These are phyloP conservation scores for Globisporangium okanoganense DNA, from an alignment of 352 stramenopile species.

Conservation along the genomic window DNA sequence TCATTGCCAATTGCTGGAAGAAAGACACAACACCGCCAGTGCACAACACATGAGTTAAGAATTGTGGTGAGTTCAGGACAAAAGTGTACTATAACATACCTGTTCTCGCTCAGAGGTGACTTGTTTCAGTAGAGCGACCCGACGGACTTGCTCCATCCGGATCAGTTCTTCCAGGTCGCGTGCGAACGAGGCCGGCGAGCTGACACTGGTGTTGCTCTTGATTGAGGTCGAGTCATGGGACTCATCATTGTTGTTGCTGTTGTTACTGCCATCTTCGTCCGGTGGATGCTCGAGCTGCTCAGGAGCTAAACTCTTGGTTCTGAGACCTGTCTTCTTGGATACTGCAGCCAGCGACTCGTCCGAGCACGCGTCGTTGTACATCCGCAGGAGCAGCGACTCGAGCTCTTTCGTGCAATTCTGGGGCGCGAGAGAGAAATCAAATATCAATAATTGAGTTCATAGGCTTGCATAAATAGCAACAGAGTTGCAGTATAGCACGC, in stretches of 20 bases:
- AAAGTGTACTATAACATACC: constrained; percentile 12
- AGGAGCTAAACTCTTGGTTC: constrained; percentile 6
- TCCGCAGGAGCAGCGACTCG: constrained; percentile 52
- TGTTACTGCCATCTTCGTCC: constrained; percentile 10
- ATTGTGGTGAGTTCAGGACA: too few species aligned
- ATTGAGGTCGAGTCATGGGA: neutral
- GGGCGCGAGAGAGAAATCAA: too few species aligned
- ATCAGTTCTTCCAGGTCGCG: constrained; percentile 50
- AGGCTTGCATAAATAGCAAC: neutral
- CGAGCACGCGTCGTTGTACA: constrained; percentile 58
- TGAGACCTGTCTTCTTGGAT: constrained; percentile 14
- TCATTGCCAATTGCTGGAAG: constrained; percentile 39
- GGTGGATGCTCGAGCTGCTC: neutral
- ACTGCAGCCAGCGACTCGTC: constrained; percentile 11
- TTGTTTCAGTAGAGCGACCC: constrained; percentile 51
- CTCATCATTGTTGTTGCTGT: constrained; percentile 4
- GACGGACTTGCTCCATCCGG: constrained; percentile 42
- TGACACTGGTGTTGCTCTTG: neutral
- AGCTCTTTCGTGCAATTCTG: constrained; percentile 61
- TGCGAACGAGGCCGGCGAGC: constrained; percentile 17
- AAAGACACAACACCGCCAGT: too few species aligned
- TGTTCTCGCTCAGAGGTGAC: constrained; percentile 54
- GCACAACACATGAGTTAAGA: neutral
- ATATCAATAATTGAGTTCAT: too few species aligned
- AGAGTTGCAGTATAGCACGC: neutral